A percentile compares a stretch with the other conserved stretches of the same genome.
phyloP scores from a whole-genome alignment of 73 alveolate genomes.

The Stentor coeruleus region DNA sequence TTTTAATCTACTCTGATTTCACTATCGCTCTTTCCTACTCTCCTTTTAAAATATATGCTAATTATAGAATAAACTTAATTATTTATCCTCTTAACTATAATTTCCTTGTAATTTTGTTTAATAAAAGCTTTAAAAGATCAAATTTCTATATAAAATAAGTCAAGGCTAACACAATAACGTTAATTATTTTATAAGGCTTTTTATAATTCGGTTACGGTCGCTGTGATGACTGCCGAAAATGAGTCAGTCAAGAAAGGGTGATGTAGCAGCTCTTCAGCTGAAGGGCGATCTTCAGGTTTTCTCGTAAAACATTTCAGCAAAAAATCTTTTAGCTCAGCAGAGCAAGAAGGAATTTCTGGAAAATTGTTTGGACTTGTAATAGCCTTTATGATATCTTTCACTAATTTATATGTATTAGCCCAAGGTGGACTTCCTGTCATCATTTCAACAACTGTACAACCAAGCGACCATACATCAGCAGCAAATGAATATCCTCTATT shows the following conservation, averaged over 20 bases:
- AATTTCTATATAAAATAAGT: no score
- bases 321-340: slow-evolving; percentile 26
- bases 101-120: no score
- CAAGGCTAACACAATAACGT: no score
- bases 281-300: slow-evolving; percentile 35
- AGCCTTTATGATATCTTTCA: slow-evolving; percentile 30
- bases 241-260: slow-evolving; percentile 28
- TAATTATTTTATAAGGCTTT: no score
- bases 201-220: no score
- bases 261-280: slow-evolving; percentile 39
- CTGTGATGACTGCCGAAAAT: neutral
- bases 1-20: no score
- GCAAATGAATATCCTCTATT: slow-evolving; percentile 12
- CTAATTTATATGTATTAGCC: slow-evolving; percentile 37
- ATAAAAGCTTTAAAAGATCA: no score
- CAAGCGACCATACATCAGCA: slow-evolving; percentile 61
- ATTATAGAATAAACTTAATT: no score
- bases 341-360: slow-evolving; percentile 37
- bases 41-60: no score
- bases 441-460: slow-evolving; percentile 43
- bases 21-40: no score
- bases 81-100: no score
- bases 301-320: slow-evolving; percentile 34
- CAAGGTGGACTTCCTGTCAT: slow-evolving; percentile 40
- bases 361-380: slow-evolving; percentile 32